Conservation (phyloP, 345 rosid genomes). For the Cardiospermum halicacabum region DNA sequence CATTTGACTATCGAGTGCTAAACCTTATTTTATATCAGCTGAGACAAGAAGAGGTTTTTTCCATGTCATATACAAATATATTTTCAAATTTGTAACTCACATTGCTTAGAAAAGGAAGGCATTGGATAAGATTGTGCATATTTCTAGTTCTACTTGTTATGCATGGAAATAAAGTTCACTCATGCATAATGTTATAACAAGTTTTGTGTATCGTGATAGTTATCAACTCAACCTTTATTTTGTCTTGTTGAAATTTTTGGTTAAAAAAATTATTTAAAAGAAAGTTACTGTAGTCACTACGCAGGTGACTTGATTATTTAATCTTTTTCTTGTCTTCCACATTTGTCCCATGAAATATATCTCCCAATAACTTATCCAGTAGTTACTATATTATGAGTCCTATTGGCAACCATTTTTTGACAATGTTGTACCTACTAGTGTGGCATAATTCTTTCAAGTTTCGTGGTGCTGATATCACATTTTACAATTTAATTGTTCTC, state of each 20-base stretch:
- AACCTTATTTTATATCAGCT: constrained; percentile 77
- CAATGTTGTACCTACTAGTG: not conserved
- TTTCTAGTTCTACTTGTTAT: not conserved
- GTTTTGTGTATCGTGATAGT: not conserved
- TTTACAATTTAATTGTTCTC: constrained; percentile 19
- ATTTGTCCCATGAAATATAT: not conserved
- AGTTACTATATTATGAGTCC: not conserved
- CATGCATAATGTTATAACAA: not conserved
- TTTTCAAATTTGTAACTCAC: not conserved
- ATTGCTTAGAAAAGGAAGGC: not conserved
- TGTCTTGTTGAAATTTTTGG: not conserved
- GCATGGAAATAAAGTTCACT: not conserved
- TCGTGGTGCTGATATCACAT: not conserved
- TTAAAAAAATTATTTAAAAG: not conserved
- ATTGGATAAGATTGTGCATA: not conserved
- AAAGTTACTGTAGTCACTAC: not conserved
- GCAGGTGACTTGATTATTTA: not conserved
- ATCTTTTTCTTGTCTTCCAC: not conserved
- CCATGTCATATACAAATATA: not conserved
- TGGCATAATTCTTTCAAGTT: constrained; percentile 2
- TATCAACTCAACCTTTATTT: not conserved
- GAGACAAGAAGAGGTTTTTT: constrained; percentile 55
- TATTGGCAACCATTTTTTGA: not conserved
- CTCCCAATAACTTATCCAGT: not conserved
- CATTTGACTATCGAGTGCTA: constrained; percentile 79